Base-by-base conservation (phyloP, 176 grass and related monocot species). In the Carex kokanica region DNA sequence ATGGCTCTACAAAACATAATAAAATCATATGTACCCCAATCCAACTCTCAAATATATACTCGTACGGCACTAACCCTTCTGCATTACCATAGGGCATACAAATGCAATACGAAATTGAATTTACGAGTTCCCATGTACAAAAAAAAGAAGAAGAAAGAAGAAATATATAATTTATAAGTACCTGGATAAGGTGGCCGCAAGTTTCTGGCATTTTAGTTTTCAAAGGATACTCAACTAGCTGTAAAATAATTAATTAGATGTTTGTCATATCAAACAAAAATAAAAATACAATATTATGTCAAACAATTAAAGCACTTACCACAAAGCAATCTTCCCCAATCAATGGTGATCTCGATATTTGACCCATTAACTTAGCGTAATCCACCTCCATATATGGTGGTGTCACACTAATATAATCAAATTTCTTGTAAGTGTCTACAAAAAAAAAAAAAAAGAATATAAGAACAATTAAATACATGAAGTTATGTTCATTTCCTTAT, bases 381-480 rank as follows among this genome's bases (percentile, higher is more conserved):
- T 98, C 88, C 17, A 95, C 95, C 78, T 92, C 91, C 43, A 80
- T 52, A 87, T 95, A 98, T 65, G 92, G 95, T 49, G 95, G 92
- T 78, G 95, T 98, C 55, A 98, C 89, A 86, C 91, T 95, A 60
- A 98, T 88, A 89, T 98, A 95, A 87, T 99, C 96, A 88, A 95
- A 95, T 43, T 81, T 87, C 57, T 74, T 88, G 63, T 86, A 86
- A 81, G 85, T 88, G 71, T 84, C 96, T 92, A 77, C 25, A 78
- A 29, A 69, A 1, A 85, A 60, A 57, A 85, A 40, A 55, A 27
- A 27, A 27, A 17, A 53, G 1, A 65, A 82, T 52, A 63, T 9
- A 51, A 16, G 0, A 61, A 43, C 4, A 62, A 2, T 55, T 78
- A 24, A 32, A 32, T 18, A 23, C 6, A 61, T 61, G 8, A 78